Evolutionary conservation across 371 early-diverging fungal species (phyloP), one percentile per base, ranked within the genome.

Genomic region (Apophysomyces variabilis): DNA sequence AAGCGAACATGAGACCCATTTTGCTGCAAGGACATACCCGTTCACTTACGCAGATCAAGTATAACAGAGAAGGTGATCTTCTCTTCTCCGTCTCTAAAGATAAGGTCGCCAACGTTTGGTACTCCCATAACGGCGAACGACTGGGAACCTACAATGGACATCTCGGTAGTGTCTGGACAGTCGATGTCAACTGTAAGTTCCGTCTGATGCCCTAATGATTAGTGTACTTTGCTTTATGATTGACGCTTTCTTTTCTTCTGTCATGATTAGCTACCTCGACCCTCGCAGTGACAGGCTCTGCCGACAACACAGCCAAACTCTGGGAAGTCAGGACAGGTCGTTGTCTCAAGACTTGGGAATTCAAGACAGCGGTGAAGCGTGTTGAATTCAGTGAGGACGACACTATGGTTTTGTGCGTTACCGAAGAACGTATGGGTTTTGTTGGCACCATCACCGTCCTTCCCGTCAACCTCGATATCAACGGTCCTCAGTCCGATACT

Each of bases 41-140:
- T 86, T 92, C 99, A 56, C 86, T 99, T 66, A 99, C 99, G 59
- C 95, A 96, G 77, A 90, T 99, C 78, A 96, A 95, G 83, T 99
- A 98, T 91, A 99, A 99, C 89, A 73, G 88, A 58, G 99, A 99
- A 73, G 99, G 99, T 64, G 99, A 99, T 85, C 86, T 99, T 60
- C 84, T 99, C 66, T 99, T 99, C 85, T 91, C 97, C 4, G 94
- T 92, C 57, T 93, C 96, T 35, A 99, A 98, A 85, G 99, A 99
- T 88, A 92, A 90, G 65, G 88, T 90, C 47, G 91, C 94, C 60
- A 94, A 91, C 70, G 96, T 95, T 58, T 99, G 98, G 96, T 96
- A 92, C 76, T 90, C 97, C 38, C 95, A 96, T 81, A 97, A 96
- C 74, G 99, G 99, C 68, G 97, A 99, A 84, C 91, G 96, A 57